These are phyloP conservation scores for Cladobotryum protrusum DNA, from an alignment of 2,329 filamentous ascomycete species.

Conservation along the genomic window DNA sequence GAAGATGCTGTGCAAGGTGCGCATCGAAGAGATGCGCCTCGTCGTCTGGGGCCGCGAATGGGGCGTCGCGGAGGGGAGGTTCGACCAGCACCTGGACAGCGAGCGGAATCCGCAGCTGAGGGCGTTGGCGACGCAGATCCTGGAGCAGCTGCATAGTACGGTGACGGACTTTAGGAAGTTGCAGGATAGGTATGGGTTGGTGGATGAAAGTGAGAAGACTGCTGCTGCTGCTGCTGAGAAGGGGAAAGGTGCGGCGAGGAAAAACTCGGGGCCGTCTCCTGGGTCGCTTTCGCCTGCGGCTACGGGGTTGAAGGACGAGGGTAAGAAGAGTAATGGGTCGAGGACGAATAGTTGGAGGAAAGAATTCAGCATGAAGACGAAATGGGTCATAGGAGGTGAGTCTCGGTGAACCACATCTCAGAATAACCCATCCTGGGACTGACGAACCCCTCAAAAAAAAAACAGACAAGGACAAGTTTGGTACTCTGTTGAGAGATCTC, in stretches of 20 bases:
- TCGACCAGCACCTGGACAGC: slow-evolving; percentile 36
- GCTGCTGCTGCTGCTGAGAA: not conserved
- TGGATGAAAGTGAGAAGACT: slow-evolving; percentile 21
- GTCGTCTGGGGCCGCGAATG: slow-evolving; percentile 43
- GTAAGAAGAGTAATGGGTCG: slow-evolving; percentile 14
- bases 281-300: slow-evolving; percentile 17
- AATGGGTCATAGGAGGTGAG: slow-evolving; percentile 39
- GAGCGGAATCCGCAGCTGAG: slow-evolving; percentile 33
- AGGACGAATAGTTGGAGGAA: slow-evolving; percentile 27
- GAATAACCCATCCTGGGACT: not conserved
- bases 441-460: not conserved
- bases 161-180: slow-evolving; percentile 39
- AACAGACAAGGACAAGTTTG: slow-evolving; percentile 40
- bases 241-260: slow-evolving; percentile 4
- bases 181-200: slow-evolving; percentile 36
- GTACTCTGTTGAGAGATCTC: slow-evolving; percentile 32
- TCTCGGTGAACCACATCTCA: not conserved
- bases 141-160: slow-evolving; percentile 36
- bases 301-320: slow-evolving; percentile 18
- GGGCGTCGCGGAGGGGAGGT: slow-evolving; percentile 39
- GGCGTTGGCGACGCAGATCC: slow-evolving; percentile 34
- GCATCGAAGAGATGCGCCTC: slow-evolving; percentile 44
- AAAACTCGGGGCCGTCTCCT: slow-evolving; percentile 12
- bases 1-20: slow-evolving; percentile 40
- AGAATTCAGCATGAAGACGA: slow-evolving; percentile 30